A percentile compares a stretch with the other conserved stretches of the same genome.
Evolutionary conservation across 495 filamentous ascomycete species (phyloP).

Genomic region (Lasiosphaeria ovina): DNA sequence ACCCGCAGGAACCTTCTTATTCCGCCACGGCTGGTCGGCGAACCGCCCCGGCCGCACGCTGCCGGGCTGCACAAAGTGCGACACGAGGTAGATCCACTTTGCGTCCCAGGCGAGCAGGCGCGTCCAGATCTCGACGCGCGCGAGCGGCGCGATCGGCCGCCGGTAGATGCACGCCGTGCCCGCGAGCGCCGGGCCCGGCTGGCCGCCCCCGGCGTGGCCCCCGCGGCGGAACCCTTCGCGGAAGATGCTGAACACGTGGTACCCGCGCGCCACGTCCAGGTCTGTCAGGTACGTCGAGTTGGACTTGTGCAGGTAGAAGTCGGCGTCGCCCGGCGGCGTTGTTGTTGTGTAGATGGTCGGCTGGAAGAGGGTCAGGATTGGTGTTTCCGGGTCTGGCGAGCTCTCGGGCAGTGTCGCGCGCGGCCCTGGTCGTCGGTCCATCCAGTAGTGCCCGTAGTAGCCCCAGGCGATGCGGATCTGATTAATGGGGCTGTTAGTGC

Average conservation of each 20-base stretch:
- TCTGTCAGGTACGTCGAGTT: slow-evolving; percentile 77
- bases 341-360: background rate
- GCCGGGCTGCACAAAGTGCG: slow-evolving; percentile 62
- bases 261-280: slow-evolving; percentile 65
- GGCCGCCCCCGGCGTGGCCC: slow-evolving; percentile 37
- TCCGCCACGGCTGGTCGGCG: background rate
- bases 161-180: slow-evolving; percentile 63
- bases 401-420: no score
- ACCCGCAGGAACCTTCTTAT: no score
- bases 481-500: no score
- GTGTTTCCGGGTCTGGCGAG: no score
- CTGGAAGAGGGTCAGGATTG: background rate
- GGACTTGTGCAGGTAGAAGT: slow-evolving; percentile 49
- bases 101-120: slow-evolving; percentile 70
- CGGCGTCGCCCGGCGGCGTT: slow-evolving; percentile 23
- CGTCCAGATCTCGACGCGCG: slow-evolving; percentile 66
- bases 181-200: background rate
- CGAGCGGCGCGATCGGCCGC: slow-evolving; percentile 64
- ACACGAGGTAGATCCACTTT: slow-evolving; percentile 80
- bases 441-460: no score
- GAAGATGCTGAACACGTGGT: slow-evolving; percentile 41
- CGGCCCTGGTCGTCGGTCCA: no score
- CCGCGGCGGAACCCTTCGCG: background rate
- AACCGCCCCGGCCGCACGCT: slow-evolving; percentile 38
- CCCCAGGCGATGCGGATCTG: no score